Evolutionary conservation across 129 eudicot genomes (phyloP).

Genomic region (Glebionis coronaria): DNA sequence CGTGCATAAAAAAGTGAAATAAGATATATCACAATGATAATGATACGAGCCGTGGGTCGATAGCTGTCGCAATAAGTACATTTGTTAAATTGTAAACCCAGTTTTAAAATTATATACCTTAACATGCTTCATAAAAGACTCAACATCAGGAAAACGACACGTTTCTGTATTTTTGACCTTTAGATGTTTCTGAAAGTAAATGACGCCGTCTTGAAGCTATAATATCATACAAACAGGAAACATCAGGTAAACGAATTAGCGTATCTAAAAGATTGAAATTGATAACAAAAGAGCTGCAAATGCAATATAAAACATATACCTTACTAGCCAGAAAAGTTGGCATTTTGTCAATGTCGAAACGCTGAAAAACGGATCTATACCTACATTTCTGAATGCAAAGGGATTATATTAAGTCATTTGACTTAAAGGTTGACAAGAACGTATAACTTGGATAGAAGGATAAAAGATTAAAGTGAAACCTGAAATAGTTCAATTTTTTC

Average conservation of each 20-base stretch:
- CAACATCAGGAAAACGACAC: conserved; percentile 62
- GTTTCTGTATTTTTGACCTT: conserved; percentile 40
- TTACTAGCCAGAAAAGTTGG: conserved; percentile 45
- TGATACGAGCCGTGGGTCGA: background rate
- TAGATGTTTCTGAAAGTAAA: conserved; percentile 73
- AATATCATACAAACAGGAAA: conserved; percentile 28
- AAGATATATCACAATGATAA: background rate
- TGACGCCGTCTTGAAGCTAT: conserved; percentile 89
- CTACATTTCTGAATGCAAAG: conserved; percentile 48
- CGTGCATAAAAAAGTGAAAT: background rate
- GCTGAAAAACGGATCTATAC: conserved; percentile 52
- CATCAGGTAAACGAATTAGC: background rate
- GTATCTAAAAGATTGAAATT: background rate
- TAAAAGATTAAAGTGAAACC: conserved; percentile 29
- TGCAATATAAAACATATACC: conserved; percentile 34
- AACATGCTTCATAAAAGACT: conserved; percentile 63
- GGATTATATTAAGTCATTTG: background rate
- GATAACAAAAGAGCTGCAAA: conserved; percentile 1
- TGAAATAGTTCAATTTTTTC: conserved; percentile 73
- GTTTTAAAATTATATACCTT: background rate
- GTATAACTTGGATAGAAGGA: background rate
- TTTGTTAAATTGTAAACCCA: too few relatives aligned
- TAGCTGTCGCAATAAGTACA: too few relatives aligned
- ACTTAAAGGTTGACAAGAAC: background rate
- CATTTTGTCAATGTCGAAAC: conserved; percentile 52